Evolutionary conservation across 345 rosid genomes (phyloP).

Genomic region (Syzygium jambos): DNA sequence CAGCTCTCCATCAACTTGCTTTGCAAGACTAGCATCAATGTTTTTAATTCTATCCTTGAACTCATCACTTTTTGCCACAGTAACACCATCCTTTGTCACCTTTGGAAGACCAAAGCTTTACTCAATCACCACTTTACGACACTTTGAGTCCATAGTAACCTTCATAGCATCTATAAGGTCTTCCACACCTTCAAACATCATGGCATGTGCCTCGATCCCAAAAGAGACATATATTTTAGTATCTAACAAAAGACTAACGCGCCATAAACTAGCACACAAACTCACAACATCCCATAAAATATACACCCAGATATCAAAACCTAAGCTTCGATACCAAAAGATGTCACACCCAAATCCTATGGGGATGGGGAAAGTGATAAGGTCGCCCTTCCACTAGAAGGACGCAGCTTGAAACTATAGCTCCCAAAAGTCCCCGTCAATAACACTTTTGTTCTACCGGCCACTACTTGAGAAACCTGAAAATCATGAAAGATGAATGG

Average conservation of each 20-base stretch:
- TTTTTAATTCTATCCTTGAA: slow-evolving; percentile 78
- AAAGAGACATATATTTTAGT: slow-evolving; percentile 4
- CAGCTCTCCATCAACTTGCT: slow-evolving; percentile 97
- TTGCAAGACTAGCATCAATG: slow-evolving; percentile 88
- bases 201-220: slow-evolving; percentile 74
- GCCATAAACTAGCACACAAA: not conserved
- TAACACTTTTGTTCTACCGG: fast-evolving
- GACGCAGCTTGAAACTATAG: not conserved
- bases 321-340: not conserved
- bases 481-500: not conserved
- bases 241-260: not conserved
- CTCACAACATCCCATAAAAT: not conserved
- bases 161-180: slow-evolving; percentile 83
- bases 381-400: fast-evolving
- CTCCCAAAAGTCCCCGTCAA: not conserved
- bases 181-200: slow-evolving; percentile 88
- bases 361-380: not conserved
- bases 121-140: slow-evolving; percentile 77
- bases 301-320: not conserved
- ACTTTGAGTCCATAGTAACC: slow-evolving; percentile 98
- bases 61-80: slow-evolving; percentile 84
- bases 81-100: slow-evolving; percentile 91
- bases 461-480: fast-evolving
- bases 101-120: slow-evolving; percentile 91
- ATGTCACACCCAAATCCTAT: not conserved